phyloP scores from a whole-genome alignment of 768 basidiomycete species.

The Basidioascus undulatus region DNA sequence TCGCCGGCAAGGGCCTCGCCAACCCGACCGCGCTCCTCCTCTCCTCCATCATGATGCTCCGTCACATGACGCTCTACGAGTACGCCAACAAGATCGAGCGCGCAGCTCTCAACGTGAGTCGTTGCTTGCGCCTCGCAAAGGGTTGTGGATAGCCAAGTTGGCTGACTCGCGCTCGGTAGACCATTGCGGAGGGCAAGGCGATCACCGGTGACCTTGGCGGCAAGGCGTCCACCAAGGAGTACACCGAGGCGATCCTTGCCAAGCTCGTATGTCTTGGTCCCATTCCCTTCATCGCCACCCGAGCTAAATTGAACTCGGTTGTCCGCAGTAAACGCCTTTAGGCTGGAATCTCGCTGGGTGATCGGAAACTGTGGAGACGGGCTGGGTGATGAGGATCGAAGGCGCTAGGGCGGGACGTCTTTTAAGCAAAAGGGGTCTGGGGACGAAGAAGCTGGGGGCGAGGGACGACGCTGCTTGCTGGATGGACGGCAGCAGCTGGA shows the following conservation, averaged over 20 bases:
- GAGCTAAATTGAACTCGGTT: too few relatives aligned
- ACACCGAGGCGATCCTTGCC: conserved; percentile 62
- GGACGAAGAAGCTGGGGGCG: too few relatives aligned
- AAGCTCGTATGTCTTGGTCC: too few relatives aligned
- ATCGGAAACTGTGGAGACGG: too few relatives aligned
- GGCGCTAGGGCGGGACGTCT: too few relatives aligned
- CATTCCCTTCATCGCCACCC: too few relatives aligned
- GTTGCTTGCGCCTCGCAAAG: background rate
- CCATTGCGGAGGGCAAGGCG: conserved; percentile 82
- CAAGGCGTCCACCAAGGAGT: conserved; percentile 67
- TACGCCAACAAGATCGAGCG: conserved; percentile 75
- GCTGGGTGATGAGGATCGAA: too few relatives aligned
- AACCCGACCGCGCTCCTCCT: conserved; percentile 98
- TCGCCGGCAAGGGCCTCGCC: conserved; percentile 53
- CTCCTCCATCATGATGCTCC: conserved; percentile 93
- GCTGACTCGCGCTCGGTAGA: conserved; percentile 25
- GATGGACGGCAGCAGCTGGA: too few relatives aligned
- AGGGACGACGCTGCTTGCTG: too few relatives aligned
- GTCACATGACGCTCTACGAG: conserved; percentile 76
- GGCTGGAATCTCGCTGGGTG: too few relatives aligned
- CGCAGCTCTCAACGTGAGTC: conserved; percentile 59
- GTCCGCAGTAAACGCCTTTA: too few relatives aligned
- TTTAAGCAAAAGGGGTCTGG: too few relatives aligned
- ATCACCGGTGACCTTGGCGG: conserved; percentile 95
- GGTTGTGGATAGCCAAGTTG: background rate